Percentiles rank a stretch among this genome's conserved stretches.
These are phyloP conservation scores for Pseudogymnoascus sp. DNA, from an alignment of 2,329 filamentous ascomycete species.

Conservation along the genomic window DNA sequence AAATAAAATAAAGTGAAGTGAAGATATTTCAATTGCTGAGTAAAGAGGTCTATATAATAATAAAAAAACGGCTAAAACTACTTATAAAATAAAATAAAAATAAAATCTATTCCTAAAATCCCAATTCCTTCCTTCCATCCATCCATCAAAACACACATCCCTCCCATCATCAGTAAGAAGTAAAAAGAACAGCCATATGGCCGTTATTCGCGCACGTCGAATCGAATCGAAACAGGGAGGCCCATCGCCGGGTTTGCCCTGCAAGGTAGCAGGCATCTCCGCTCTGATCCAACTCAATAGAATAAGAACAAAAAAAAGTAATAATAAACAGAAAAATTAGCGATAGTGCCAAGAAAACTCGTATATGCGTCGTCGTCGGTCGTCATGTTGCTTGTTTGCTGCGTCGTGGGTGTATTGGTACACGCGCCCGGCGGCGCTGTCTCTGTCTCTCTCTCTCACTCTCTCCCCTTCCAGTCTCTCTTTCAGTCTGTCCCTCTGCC, in stretches of 20 bases:
- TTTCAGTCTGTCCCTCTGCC: background rate
- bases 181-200: background rate
- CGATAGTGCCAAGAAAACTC: background rate
- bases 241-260: background rate
- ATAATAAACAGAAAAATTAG: background rate
- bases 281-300: background rate
- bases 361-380: background rate
- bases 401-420: background rate
- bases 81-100: background rate
- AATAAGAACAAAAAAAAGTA: background rate
- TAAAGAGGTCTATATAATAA: background rate
- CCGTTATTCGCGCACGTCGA: background rate
- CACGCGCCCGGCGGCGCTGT: background rate
- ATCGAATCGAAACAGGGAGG: background rate
- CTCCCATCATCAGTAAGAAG: background rate
- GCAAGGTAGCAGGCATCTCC: too few relatives aligned
- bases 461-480: background rate
- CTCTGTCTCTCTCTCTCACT: background rate
- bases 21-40: background rate
- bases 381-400: background rate
- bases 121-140: background rate
- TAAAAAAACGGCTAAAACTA: background rate
- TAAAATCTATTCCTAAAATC: background rate
- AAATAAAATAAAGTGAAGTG: background rate
- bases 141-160: background rate